Conservation (phyloP, 2,329 filamentous ascomycete species). For the Mycocentrospora acerina region DNA sequence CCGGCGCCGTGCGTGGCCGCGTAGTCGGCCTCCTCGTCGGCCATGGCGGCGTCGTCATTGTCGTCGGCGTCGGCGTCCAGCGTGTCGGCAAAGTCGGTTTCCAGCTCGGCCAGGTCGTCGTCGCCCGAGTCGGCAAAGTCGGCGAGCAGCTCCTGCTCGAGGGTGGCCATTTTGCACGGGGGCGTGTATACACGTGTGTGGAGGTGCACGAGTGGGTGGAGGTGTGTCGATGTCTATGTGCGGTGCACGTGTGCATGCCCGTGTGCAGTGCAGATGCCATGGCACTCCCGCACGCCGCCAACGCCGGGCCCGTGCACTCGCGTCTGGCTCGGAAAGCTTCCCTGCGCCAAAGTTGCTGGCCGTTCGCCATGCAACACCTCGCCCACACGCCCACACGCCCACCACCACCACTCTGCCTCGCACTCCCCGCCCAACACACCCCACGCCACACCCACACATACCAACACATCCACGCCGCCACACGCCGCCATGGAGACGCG, state of each 20-base stretch:
- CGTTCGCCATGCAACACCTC: no score
- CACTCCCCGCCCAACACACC: neutral
- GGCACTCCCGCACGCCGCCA: constrained; percentile 2
- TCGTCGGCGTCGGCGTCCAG: constrained; percentile 54
- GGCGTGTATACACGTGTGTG: neutral
- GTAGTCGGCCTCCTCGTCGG: constrained; percentile 60
- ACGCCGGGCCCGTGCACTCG: constrained; percentile 3
- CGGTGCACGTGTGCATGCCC: no score
- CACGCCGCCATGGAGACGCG: constrained; percentile 76
- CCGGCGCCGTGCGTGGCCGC: constrained; percentile 58
- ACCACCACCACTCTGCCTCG: no score
- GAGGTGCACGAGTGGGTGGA: constrained; percentile 7
- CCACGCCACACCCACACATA: neutral
- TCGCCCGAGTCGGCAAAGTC: constrained; percentile 87
- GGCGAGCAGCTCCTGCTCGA: constrained; percentile 88
- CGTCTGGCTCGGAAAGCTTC: constrained; percentile 4
- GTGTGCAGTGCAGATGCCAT: no score
- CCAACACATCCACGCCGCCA: neutral
- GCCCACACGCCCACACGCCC: neutral
- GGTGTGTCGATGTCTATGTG: constrained; percentile 9
- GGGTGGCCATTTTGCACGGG: constrained; percentile 67
- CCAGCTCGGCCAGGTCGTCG: constrained; percentile 38
- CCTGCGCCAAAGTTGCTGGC: neutral
- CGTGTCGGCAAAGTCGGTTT: constrained; percentile 41
- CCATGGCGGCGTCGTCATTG: constrained; percentile 62